Conservation (phyloP, 495 filamentous ascomycete genomes). For the Stereocaulon alpinum region DNA sequence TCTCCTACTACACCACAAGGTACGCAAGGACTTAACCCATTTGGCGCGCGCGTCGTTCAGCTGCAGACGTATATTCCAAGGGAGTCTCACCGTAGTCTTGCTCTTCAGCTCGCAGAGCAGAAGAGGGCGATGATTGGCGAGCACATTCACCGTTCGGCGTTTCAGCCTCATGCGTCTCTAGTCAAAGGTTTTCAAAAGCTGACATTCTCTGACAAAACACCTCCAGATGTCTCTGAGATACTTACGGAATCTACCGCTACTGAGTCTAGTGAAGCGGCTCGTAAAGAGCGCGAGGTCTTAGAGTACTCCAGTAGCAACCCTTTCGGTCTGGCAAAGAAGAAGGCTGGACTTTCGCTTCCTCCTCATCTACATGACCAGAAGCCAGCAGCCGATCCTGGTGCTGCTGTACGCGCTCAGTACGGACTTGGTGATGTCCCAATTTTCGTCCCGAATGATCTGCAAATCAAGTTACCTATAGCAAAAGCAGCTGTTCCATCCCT, state of each 20-base stretch:
- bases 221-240: background rate
- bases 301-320: background rate
- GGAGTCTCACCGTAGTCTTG: background rate
- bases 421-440: background rate
- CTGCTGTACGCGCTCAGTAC: constrained; percentile 4
- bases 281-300: background rate
- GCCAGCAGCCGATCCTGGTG: constrained; percentile 10
- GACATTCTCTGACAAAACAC: constrained; percentile 11
- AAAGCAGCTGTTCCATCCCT: background rate
- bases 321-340: background rate
- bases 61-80: background rate
- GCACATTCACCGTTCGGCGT: constrained; percentile 13
- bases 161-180: constrained; percentile 17
- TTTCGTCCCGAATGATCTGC: background rate
- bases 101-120: background rate
- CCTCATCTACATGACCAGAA: background rate
- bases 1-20: background rate
- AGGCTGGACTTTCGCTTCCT: background rate
- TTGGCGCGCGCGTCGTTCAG: background rate
- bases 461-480: background rate
- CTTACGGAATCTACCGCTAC: background rate
- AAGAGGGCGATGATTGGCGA: constrained; percentile 12
- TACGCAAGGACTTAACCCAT: background rate
- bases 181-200: constrained; percentile 28
- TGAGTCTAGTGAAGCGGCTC: too few relatives aligned